phyloP scores from a whole-genome alignment of 2,329 filamentous ascomycete species.

The Aureobasidium lini region DNA sequence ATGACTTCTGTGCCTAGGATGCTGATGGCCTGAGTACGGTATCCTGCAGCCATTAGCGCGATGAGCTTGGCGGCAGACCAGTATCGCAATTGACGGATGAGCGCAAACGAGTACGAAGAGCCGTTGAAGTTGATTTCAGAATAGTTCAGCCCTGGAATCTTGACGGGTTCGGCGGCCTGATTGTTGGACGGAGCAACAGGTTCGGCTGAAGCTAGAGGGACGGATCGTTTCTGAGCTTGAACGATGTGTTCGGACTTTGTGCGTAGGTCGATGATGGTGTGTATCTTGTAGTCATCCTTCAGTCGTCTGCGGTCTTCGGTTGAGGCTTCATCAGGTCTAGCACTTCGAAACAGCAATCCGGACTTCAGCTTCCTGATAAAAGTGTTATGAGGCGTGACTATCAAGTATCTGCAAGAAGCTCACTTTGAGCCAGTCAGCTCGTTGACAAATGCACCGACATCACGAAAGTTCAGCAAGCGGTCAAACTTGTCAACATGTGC shows the following conservation, averaged over 20 bases:
- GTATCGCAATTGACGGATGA: conserved; percentile 63
- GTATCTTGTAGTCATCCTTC: conserved; percentile 53
- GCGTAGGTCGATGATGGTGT: conserved; percentile 70
- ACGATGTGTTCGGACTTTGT: conserved; percentile 69
- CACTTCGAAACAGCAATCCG: conserved; percentile 53
- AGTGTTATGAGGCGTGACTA: conserved; percentile 3
- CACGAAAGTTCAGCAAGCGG: conserved; percentile 66
- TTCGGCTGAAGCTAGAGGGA: conserved; percentile 38
- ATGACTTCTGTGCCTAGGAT: conserved; percentile 66
- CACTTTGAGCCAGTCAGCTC: conserved; percentile 49
- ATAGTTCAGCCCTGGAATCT: conserved; percentile 59
- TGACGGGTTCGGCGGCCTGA: conserved; percentile 47
- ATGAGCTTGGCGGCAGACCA: conserved; percentile 57
- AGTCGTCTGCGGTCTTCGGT: conserved; percentile 55
- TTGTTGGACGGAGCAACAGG: conserved; percentile 42
- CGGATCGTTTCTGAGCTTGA: conserved; percentile 55
- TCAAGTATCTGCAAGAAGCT: conserved; percentile 16
- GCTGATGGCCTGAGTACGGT: conserved; percentile 60
- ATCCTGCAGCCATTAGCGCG: conserved; percentile 56
- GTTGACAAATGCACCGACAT: conserved; percentile 65
- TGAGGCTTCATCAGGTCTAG: conserved; percentile 67
- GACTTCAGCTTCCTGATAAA: conserved; percentile 25
- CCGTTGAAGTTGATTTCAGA: conserved; percentile 68
- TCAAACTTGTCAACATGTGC: conserved; percentile 34
- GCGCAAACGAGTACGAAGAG: conserved; percentile 57